Evolutionary conservation across 2,329 filamentous ascomycete genomes (phyloP).

Genomic region (Sporothrix pallida): DNA sequence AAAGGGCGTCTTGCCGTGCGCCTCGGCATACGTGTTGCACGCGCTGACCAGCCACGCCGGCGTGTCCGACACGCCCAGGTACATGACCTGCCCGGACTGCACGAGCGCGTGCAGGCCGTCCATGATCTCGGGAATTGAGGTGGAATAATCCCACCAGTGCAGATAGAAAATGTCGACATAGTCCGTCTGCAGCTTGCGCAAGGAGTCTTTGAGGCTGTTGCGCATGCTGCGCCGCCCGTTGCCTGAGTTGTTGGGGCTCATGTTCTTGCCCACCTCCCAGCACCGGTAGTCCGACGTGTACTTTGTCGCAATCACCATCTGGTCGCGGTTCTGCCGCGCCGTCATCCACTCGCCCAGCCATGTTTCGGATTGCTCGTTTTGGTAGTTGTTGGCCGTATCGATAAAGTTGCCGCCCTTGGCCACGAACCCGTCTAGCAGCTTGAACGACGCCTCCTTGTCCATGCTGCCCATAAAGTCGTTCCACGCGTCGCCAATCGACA

Average conservation of each 20-base stretch:
- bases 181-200: slow-evolving; percentile 53
- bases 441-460: slow-evolving; percentile 41
- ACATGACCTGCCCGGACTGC: slow-evolving; percentile 50
- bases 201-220: slow-evolving; percentile 50
- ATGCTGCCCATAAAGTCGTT: slow-evolving; percentile 38
- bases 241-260: slow-evolving; percentile 50
- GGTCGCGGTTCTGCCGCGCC: slow-evolving; percentile 56
- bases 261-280: slow-evolving; percentile 47
- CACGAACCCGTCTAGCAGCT: slow-evolving; percentile 41
- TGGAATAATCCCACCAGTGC: slow-evolving; percentile 54
- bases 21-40: slow-evolving; percentile 49
- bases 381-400: slow-evolving; percentile 66
- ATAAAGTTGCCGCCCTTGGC: slow-evolving; percentile 69
- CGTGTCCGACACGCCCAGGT: slow-evolving; percentile 50
- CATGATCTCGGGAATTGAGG: slow-evolving; percentile 52
- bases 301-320: slow-evolving; percentile 62
- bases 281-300: slow-evolving; percentile 56
- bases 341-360: slow-evolving; percentile 65
- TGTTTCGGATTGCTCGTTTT: slow-evolving; percentile 61
- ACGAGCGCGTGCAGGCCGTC: slow-evolving; percentile 51
- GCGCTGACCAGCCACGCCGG: slow-evolving; percentile 50
- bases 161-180: slow-evolving; percentile 55
- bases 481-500: slow-evolving; percentile 49
- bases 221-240: slow-evolving; percentile 52
- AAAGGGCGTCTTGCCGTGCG: slow-evolving; percentile 48